Percentiles rank a stretch among this genome's conserved stretches.
Conservation (phyloP, 768 basidiomycete species). For the Podaxis rugospora region DNA sequence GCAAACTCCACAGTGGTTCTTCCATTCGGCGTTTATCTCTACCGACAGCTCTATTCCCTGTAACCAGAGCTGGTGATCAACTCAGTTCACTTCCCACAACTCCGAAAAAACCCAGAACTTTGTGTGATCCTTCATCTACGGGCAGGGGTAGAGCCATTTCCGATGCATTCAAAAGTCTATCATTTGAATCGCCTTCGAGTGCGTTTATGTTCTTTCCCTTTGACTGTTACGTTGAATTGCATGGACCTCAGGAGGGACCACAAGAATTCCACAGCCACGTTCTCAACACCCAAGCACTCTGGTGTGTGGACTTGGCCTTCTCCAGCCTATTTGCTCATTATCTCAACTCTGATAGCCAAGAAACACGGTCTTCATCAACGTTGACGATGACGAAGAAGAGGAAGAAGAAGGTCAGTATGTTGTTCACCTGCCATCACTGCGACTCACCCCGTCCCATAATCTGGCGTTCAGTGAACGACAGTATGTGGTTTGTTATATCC, state of each 20-base stretch:
- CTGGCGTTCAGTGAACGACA: not conserved
- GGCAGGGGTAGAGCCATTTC: not conserved
- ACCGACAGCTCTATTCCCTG: not conserved
- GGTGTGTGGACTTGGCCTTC: not conserved
- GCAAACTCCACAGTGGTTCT: not conserved
- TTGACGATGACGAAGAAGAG: conserved; percentile 1
- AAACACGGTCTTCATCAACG: not conserved
- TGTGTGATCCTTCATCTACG: not conserved
- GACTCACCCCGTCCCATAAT: not conserved
- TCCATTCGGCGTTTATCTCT: not conserved
- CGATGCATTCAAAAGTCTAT: not conserved
- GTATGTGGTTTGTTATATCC: not conserved
- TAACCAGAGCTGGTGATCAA: not conserved
- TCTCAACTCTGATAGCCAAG: not conserved
- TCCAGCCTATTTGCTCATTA: not conserved
- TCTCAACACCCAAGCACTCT: not conserved
- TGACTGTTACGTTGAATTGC: not conserved
- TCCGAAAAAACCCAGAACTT: not conserved
- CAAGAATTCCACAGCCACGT: not conserved
- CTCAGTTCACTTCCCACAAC: not conserved
- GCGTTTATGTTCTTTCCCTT: not conserved
- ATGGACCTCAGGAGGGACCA: not conserved
- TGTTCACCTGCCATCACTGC: not conserved
- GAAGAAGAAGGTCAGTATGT: conserved; percentile 2
- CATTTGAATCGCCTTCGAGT: not conserved